Base-by-base conservation (phyloP, 1,284 basidiomycete species). In the Apiotrichum gracile region DNA sequence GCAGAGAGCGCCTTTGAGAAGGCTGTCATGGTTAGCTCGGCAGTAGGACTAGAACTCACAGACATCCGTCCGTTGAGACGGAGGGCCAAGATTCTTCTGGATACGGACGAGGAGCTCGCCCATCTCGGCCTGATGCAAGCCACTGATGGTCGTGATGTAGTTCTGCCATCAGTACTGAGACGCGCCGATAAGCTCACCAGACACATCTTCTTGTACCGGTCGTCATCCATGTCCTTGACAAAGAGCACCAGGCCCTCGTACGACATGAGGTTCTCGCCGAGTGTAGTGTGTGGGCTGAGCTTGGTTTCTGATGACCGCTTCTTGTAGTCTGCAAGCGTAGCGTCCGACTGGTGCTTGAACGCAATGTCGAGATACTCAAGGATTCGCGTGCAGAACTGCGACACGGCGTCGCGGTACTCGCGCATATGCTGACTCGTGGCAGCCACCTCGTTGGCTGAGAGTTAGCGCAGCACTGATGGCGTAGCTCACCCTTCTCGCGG, bases 191-290 rank as follows among this genome's bases (percentile, higher is more conserved):
- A 41, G 26, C n/a, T 55, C 68, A 94, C 91, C 46, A 85, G 87
- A 67, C 91, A 96, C 31, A 94, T 75, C 66, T 87, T 88, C 40
- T 84, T 86, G 71, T 94, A 96, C 26, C 85, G 73, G 48, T 74
- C 76, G 69, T 92, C 88, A 54, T 93, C 91, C 84, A 96, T 93
- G 76, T 98, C 94, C 70, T 92, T 93, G 60, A 97, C 77, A 68
- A 94, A 98, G 16, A 97, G 79, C 74, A 97, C 84, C 45, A 98
- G 72, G 2, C 93, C 93, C 44, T 87, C 84, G 72, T 97, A 97
- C 45, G 85, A 81, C 25, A 88, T 90, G 12, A 97, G 81, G 67
- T 88, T 87, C 26, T 80, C 79, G 66, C 97, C 91, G 70, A 97
- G 79, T 14, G 81, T 78, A 48, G 79, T 78, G 69, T 94, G 91